phyloP scores from a whole-genome alignment of 495 filamentous ascomycete genomes.

The Platismatia glauca region DNA sequence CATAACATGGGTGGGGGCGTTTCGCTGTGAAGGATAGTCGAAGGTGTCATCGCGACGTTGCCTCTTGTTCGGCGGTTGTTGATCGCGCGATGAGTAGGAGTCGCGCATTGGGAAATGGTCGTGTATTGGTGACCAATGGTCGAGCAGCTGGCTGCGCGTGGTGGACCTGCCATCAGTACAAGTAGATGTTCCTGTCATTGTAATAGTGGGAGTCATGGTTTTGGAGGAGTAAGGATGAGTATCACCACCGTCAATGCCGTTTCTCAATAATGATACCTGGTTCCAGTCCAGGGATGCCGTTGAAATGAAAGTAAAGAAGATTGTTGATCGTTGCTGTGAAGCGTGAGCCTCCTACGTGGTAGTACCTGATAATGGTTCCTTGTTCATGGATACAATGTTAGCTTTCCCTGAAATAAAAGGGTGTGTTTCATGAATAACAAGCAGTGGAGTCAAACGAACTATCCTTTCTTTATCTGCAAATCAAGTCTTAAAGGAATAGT shows the following conservation, averaged over 20 bases:
- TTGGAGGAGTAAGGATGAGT: neutral
- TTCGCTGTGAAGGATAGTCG: neutral
- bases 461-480: too few relatives aligned
- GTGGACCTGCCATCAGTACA: neutral
- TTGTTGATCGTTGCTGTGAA: neutral
- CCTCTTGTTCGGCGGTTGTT: neutral
- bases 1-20: neutral
- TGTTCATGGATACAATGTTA: too few relatives aligned
- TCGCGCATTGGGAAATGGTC: neutral
- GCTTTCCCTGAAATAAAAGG: too few relatives aligned
- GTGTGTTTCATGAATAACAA: too few relatives aligned
- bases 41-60: neutral
- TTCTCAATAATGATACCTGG: neutral
- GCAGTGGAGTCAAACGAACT: too few relatives aligned
- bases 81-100: neutral
- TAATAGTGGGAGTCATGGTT: neutral
- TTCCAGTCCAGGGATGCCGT: neutral
- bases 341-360: too few relatives aligned
- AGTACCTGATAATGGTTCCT: too few relatives aligned
- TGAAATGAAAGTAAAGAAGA: neutral
- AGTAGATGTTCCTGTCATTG: neutral
- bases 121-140: neutral
- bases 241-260: neutral
- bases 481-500: too few relatives aligned
- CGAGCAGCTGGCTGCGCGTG: neutral